Evolutionary conservation across 371 early-diverging fungal species (phyloP), one percentile per base, ranked within the genome.

Genomic region (Choanephora cucurbitarum): DNA sequence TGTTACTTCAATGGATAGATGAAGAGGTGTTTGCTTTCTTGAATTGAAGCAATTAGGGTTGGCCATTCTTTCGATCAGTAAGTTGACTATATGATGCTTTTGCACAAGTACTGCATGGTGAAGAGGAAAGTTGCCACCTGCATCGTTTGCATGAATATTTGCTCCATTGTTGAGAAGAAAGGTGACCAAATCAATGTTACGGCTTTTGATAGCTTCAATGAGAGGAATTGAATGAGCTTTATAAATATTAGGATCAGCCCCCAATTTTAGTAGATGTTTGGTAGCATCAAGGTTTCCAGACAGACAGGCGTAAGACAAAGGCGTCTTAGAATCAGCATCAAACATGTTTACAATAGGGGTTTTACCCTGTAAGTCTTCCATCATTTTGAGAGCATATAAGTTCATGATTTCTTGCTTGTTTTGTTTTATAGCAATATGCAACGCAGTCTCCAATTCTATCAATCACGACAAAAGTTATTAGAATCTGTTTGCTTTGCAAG

Each of bases 1-100:
- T 17, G 82, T 70, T 3, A 44, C 21, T 31, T 81, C 69, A 13
- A 84, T 60, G 0, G 87, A 81, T 32, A 75, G 49, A 58, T 87
- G 87, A 5, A 87, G 68, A 11, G 87, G 73, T 1, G 81, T 79
- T 40, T 69, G 75, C 9, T 55, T 42, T 37, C 64, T 60, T 22
- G 59, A 45, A 40, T 73, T 69, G 18, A 18, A 33, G 1, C 49
- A 52, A 44, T 72, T 55, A 3, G 59, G 59, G 19, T 70, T 42
- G 5, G 79, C 81, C 17, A 76, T 72, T 18, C 61, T 44, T 1
- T 78, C 67, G 31, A 86, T 31, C 2, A 86, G 45, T 7, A 67
- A 24, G 6, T 73, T 64, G 2, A 81, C 78, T 18, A 82, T 58
- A 5, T 54, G 57, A 46, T 62, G 56, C 43, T 75, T 80, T 46